Base-by-base conservation (phyloP, 352 stramenopile genomes). In the Pythium folliculosum region DNA sequence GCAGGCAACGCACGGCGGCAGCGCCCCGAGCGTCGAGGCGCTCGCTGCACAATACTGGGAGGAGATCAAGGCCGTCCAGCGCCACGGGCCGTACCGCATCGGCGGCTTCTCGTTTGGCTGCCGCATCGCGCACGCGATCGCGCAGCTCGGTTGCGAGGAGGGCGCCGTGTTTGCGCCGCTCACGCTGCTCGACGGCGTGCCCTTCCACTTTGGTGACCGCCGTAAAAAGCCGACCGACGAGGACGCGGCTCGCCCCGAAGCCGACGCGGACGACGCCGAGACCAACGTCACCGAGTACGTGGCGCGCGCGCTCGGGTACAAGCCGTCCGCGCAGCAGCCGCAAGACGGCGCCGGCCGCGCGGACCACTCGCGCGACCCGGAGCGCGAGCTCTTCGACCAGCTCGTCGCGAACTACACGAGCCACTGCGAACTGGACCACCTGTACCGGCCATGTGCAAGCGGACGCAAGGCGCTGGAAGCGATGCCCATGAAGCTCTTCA, bases 101-200 rank as follows among this genome's bases (percentile, higher is more conserved):
- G 80, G 78, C 6, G 82, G 80, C 9, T 91, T 82, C 52, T 91
- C 82, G 1, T 91, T 89, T 69, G 82, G 82, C 5, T 85, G 80
- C 50, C 80, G 82, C 12, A 72, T 91, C 13, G 80, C 80, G 6
- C 62, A 83, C 30, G 76, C 76, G 30, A 68, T 87, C 16, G 77
- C 73, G 10, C 50, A 71, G 4, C 55, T 85, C 19, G 77, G 69
- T 0, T 25, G 50, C 10, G 25, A 23, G 1, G 70, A 81, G 10
- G 77, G 80, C 0, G 67, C 76, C 16, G 14, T 27, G 5, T 30
- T 88, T 14, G 48, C 62, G 16, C 74, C 80, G 17, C 70, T 88
- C 14, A 71, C 67, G 30, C 64, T 88, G 27, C 32, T 88, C 5
- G 77, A 88, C 54, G 76, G 80, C 0, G 59, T 80, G 7, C 80